A percentile compares a stretch with the other conserved stretches of the same genome.
Evolutionary conservation across 129 eudicot species (phyloP).

Genomic region (Arctium minus): DNA sequence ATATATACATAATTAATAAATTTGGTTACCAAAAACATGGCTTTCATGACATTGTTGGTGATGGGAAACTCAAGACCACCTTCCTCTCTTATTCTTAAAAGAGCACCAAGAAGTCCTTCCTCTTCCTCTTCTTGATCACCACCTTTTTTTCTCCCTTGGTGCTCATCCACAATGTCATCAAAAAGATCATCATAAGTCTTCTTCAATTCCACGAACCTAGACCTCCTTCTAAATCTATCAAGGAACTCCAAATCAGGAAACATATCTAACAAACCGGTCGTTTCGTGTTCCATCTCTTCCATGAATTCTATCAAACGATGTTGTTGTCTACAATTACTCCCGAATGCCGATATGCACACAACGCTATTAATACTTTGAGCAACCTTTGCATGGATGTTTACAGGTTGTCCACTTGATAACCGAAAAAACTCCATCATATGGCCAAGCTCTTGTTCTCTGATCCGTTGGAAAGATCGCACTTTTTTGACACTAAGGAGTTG

Average conservation of each 20-base stretch:
- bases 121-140: neutral
- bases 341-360: too few species aligned
- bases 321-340: too few species aligned
- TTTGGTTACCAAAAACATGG: neutral
- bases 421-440: neutral
- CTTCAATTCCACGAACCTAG: too few species aligned
- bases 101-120: constrained; percentile 11
- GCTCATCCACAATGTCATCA: constrained; percentile 1
- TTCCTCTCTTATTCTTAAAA: neutral
- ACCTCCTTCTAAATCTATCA: too few species aligned
- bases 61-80: constrained; percentile 12
- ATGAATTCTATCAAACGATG: too few species aligned
- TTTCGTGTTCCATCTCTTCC: too few species aligned
- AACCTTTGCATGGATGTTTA: too few species aligned
- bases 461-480: neutral
- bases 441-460: neutral
- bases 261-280: too few species aligned
- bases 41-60: constrained; percentile 7
- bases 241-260: too few species aligned
- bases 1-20: too few species aligned
- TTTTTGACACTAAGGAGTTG: constrained; percentile 9
- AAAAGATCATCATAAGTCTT: constrained; percentile 6
- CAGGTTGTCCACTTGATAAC: too few species aligned
- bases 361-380: too few species aligned
- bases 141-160: neutral